Evolutionary conservation across 345 rosid genomes (phyloP).

Genomic region (Anacardium occidentale): DNA sequence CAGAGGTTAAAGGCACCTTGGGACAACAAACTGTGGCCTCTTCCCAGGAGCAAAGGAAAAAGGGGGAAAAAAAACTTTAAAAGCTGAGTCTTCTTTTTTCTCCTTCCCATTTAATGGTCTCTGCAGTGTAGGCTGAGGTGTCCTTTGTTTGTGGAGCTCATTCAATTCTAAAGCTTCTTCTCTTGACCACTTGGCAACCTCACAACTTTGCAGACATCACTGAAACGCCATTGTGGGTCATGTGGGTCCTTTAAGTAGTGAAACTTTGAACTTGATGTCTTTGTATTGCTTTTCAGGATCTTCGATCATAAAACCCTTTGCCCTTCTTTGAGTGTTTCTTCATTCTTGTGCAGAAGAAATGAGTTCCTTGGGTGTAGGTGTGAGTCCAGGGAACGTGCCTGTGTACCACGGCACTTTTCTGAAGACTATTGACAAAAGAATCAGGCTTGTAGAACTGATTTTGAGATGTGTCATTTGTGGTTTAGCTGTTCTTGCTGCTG

Average conservation of each 20-base stretch:
- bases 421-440: conserved; percentile 65
- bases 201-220: neutral
- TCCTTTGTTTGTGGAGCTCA: conserved; percentile 10
- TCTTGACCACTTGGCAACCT: conserved; percentile 32
- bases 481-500: conserved; percentile 52
- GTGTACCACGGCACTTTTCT: conserved; percentile 46
- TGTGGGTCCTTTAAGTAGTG: conserved; percentile 25
- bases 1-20: conserved; percentile 25
- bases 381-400: conserved; percentile 62
- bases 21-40: conserved; percentile 29
- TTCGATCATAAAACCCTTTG: neutral
- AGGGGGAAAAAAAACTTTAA: neutral
- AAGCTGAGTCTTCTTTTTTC: neutral
- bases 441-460: conserved; percentile 67
- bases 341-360: conserved; percentile 25
- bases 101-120: conserved; percentile 17
- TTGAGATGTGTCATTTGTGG: conserved; percentile 66
- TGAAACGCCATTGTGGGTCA: neutral
- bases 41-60: conserved; percentile 16
- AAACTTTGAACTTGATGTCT: conserved; percentile 10
- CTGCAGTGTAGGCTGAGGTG: conserved; percentile 3
- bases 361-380: conserved; percentile 64
- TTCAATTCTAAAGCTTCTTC: neutral
- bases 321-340: neutral
- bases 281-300: neutral